Base-by-base conservation (phyloP, 2,329 filamentous ascomycete species). In the Aspergillus udagawae region DNA sequence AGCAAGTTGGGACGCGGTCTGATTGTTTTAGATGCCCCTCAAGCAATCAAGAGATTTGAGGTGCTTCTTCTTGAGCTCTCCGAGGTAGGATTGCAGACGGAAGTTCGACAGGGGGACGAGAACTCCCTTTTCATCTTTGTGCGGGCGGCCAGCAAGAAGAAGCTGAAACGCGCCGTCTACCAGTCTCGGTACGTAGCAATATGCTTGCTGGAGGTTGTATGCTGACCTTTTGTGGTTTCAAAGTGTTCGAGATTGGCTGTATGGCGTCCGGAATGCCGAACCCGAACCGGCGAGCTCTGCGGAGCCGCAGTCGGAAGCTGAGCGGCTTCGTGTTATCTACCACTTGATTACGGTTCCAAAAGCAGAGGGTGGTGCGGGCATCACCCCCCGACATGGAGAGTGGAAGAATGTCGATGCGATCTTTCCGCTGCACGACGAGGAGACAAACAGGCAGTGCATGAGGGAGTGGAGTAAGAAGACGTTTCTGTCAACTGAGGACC, bases 241-340 rank as follows among this genome's bases (percentile, higher is more conserved):
- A 89, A 89, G 94, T 58, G 88, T 97, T 29, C 89, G 92, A 70
- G 94, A 99, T 75, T 99, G 93, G 92, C 86, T 99, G 38, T 89
- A 96, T 73, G 92, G 93, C 55, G 88, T 97, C 55, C 89, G 92
- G 60, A 83, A 88, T 55, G 83, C 92, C 0, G 85, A 88, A 62
- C 88, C 86, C 69, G 87, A 96, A 63, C 85, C 90, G 10, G 79
- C 83, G 54, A 80, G 85, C 63, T 85, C 88, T 10, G 83, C 95
- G 54, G 89, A 96, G 67, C 90, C 92, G 0, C 82, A 97, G 58
- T 91, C 88, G 42, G 92, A 96, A 73, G 91, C 92, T 14, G 94
- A 99, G 78, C 84, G 92, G 35, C 83, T 97, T 48, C 87, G 94
- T 35, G 84, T 95, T 53, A 89, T 96, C 61, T 90, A 96, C 73